These are phyloP conservation scores for Naganishia kalamii DNA, from an alignment of 768 basidiomycete species.

Conservation along the genomic window DNA sequence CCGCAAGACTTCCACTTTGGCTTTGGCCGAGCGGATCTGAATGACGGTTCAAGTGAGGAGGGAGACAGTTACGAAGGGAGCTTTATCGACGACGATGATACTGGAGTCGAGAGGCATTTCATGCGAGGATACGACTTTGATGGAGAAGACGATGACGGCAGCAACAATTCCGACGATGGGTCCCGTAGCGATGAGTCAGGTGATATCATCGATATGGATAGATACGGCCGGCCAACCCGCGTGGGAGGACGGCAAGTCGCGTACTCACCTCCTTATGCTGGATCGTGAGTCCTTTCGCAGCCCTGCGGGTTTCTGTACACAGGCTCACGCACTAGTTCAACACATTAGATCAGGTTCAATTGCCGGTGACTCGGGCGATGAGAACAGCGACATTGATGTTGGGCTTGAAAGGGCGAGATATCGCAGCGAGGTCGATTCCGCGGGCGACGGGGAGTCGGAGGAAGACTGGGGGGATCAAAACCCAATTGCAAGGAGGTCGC, in stretches of 20 bases:
- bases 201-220: background rate
- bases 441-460: background rate
- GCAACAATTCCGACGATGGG: background rate
- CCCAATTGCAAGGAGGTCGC: background rate
- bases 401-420: background rate
- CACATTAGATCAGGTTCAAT: background rate
- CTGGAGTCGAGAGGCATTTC: slow-evolving; percentile 1
- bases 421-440: background rate
- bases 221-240: background rate
- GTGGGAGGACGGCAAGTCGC: background rate
- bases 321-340: background rate
- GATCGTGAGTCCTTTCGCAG: background rate
- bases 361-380: background rate
- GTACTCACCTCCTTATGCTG: background rate
- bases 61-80: background rate
- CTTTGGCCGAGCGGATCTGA: background rate
- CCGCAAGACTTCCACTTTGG: slow-evolving; percentile 1
- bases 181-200: background rate
- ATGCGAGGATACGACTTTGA: background rate
- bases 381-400: background rate
- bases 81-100: slow-evolving; percentile 5
- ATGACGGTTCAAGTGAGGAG: background rate
- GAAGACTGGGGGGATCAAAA: too few species aligned
- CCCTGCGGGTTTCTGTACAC: background rate
- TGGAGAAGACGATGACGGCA: background rate